phyloP scores from a whole-genome alignment of 2,329 filamentous ascomycete genomes.

The Trematosphaeria pertusa region DNA sequence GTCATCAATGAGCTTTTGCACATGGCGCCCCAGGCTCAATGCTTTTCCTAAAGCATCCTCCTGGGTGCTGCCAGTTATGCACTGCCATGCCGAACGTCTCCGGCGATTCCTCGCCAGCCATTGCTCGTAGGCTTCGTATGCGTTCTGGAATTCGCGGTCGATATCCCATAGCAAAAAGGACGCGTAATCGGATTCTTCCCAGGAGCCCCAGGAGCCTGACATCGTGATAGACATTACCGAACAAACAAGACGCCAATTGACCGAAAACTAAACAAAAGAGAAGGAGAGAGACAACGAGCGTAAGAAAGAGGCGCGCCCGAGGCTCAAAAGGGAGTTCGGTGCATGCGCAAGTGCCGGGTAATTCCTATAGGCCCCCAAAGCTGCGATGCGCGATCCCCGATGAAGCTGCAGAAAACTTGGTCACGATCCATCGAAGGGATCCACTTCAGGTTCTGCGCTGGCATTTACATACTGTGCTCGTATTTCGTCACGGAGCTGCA shows the following conservation, averaged over 20 bases:
- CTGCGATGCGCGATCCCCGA: neutral
- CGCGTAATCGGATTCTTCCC: constrained; percentile 39
- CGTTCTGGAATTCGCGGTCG: constrained; percentile 43
- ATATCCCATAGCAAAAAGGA: constrained; percentile 45
- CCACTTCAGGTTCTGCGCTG: constrained; percentile 7
- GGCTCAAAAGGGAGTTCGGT: constrained; percentile 1
- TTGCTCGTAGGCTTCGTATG: constrained; percentile 42
- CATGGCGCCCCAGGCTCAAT: constrained; percentile 34
- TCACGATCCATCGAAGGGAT: constrained; percentile 5
- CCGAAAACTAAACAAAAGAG: constrained; percentile 11
- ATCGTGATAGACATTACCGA: constrained; percentile 5
- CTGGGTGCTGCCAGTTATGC: constrained; percentile 28
- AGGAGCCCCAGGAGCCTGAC: constrained; percentile 25
- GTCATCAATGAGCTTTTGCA: constrained; percentile 34
- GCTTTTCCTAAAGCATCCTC: constrained; percentile 37
- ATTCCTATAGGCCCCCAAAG: neutral
- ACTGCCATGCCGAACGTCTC: constrained; percentile 33
- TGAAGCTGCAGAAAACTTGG: constrained; percentile 25
- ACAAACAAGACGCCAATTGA: neutral
- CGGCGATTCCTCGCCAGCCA: constrained; percentile 29
- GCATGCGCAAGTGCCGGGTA: constrained; percentile 9
- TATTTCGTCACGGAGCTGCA: constrained; percentile 13
- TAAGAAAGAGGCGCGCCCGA: neutral
- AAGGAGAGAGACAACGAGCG: too few species aligned
- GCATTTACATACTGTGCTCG: constrained; percentile 4